Percentiles rank a stretch among this genome's conserved stretches.
phyloP scores from a whole-genome alignment of 1,139 yeast genomes.

The Yamadazyma atlantica region DNA sequence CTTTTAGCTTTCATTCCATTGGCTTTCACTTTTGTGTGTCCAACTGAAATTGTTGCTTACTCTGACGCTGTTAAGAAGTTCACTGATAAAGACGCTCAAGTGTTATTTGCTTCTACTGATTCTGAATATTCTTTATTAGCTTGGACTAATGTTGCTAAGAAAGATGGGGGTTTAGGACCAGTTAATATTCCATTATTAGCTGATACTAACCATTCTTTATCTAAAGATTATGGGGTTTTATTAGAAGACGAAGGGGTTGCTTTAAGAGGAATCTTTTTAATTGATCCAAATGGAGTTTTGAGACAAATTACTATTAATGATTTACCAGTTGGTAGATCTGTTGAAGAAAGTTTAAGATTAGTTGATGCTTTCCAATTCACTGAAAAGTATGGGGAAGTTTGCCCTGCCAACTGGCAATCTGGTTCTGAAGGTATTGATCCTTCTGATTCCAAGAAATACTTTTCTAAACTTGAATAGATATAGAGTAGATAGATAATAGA shows the following conservation, averaged over 20 bases:
- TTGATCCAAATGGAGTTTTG: constrained; percentile 90
- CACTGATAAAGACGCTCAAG: constrained; percentile 81
- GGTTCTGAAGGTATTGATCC: constrained; percentile 94
- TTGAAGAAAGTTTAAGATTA: constrained; percentile 95
- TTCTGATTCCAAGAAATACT: constrained; percentile 79
- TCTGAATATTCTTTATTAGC: constrained; percentile 96
- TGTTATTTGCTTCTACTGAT: constrained; percentile 95
- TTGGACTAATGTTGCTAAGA: constrained; percentile 95
- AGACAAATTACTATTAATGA: constrained; percentile 98
- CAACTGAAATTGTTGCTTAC: constrained; percentile 98
- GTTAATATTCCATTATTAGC: constrained; percentile 92
- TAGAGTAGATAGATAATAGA: background rate
- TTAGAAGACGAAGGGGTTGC: constrained; percentile 95
- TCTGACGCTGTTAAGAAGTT: constrained; percentile 92
- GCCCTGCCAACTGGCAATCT: constrained; percentile 99
- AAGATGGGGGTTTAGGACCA: constrained; percentile 98
- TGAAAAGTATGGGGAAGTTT: constrained; percentile 96
- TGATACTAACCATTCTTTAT: constrained; percentile 93
- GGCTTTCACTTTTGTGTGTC: constrained; percentile 99
- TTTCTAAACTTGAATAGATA: constrained; percentile 24
- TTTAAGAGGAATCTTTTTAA: constrained; percentile 95
- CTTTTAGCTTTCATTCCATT: constrained; percentile 94
- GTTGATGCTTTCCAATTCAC: constrained; percentile 99
- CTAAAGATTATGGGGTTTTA: constrained; percentile 95
- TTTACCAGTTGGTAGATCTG: constrained; percentile 98